Evolutionary conservation across 1,139 yeast genomes (phyloP).

Genomic region (Kluyveromyces marxianus): DNA sequence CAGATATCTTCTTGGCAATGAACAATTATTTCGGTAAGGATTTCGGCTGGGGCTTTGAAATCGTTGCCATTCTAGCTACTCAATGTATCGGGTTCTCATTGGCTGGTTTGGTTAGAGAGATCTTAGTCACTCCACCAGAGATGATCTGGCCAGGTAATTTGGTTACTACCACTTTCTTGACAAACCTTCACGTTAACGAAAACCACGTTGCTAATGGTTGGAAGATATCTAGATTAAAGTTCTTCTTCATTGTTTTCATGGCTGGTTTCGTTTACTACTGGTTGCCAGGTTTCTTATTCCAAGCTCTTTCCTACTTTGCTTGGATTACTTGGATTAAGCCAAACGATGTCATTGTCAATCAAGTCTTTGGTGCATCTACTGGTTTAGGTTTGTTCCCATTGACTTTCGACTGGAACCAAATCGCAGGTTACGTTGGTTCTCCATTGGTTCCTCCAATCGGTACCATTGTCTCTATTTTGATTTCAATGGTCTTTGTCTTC

Average conservation of each 20-base stretch:
- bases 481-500: conserved; percentile 39
- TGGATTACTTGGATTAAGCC: conserved; percentile 55
- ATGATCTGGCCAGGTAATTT: conserved; percentile 65
- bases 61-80: conserved; percentile 46
- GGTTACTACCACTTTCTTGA: conserved; percentile 41
- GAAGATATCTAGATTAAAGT: conserved; percentile 42
- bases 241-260: conserved; percentile 36
- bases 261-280: conserved; percentile 43
- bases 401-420: conserved; percentile 51
- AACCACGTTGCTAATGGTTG: conserved; percentile 47
- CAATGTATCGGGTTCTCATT: conserved; percentile 60
- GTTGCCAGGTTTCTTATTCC: conserved; percentile 47
- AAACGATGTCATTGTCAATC: conserved; percentile 47
- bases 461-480: conserved; percentile 44
- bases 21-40: conserved; percentile 40
- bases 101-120: conserved; percentile 52
- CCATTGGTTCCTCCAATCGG: conserved; percentile 65
- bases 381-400: conserved; percentile 60
- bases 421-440: conserved; percentile 51
- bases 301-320: conserved; percentile 42
- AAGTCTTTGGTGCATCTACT: conserved; percentile 50
- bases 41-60: conserved; percentile 44
- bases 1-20: conserved; percentile 52
- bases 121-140: conserved; percentile 53
- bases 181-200: conserved; percentile 54